Evolutionary conservation across 164 flowering plant species (phyloP).

Genomic region (Macadamia integrifolia): DNA sequence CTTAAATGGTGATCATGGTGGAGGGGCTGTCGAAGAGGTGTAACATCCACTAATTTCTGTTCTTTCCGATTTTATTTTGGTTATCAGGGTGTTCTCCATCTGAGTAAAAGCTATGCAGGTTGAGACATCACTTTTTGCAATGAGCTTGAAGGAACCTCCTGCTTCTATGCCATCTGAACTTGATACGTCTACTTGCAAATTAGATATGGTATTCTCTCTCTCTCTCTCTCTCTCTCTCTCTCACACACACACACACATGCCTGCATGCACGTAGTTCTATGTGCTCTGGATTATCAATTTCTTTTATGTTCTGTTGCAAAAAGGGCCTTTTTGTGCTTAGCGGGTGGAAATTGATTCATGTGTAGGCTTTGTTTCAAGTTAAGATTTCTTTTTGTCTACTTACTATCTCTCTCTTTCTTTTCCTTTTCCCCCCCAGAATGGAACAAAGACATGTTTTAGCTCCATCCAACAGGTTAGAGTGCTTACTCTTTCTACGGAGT

Average conservation of each 20-base stretch:
- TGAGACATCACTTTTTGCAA: slow-evolving; percentile 88
- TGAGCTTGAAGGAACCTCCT: slow-evolving; percentile 58
- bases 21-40: slow-evolving; percentile 96
- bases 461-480: slow-evolving; percentile 74
- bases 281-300: neutral
- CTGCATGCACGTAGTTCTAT: neutral
- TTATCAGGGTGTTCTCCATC: slow-evolving; percentile 3
- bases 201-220: slow-evolving; percentile 44
- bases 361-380: neutral
- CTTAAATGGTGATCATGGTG: slow-evolving; percentile 97
- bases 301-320: neutral
- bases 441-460: slow-evolving; percentile 47
- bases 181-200: slow-evolving; percentile 45
- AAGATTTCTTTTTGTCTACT: neutral
- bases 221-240: neutral
- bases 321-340: neutral
- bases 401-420: neutral
- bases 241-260: neutral
- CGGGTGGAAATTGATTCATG: neutral
- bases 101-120: slow-evolving; percentile 50
- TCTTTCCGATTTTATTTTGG: neutral
- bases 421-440: slow-evolving; percentile 39
- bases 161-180: slow-evolving; percentile 32
- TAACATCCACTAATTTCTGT: neutral
- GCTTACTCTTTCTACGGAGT: neutral